A percentile compares a stretch with the other conserved stretches of the same genome.
Conservation (phyloP, 1,284 basidiomycete genomes). For the Violaceomyces palustris region DNA sequence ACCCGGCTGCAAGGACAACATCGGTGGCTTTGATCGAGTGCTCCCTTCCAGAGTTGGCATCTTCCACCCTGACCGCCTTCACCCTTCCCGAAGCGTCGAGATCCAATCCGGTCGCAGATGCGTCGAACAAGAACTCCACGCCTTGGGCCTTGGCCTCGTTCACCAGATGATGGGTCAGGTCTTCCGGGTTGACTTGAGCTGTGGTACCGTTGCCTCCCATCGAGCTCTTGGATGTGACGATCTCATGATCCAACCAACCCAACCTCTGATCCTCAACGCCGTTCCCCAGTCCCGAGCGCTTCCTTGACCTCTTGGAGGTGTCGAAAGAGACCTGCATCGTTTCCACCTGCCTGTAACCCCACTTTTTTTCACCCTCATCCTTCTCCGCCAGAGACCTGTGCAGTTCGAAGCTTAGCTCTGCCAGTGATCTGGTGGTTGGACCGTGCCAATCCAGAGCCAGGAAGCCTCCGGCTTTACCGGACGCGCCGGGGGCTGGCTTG, state of each 20-base stretch:
- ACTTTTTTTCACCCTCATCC: conserved; percentile 65
- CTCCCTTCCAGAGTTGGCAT: conserved; percentile 6
- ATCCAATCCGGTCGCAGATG: conserved; percentile 37
- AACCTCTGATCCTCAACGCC: too few relatives aligned
- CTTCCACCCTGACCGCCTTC: conserved; percentile 14
- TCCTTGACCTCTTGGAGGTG: conserved; percentile 24
- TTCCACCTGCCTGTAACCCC: conserved; percentile 74
- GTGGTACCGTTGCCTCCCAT: conserved; percentile 58
- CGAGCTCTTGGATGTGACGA: conserved; percentile 38
- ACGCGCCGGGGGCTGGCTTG: conserved; percentile 62
- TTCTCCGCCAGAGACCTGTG: conserved; percentile 72
- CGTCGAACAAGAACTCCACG: conserved; percentile 54
- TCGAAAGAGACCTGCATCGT: conserved; percentile 39
- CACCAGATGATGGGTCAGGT: conserved; percentile 73
- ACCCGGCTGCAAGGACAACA: conserved; percentile 67
- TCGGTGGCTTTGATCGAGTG: conserved; percentile 46
- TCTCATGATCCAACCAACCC: conserved; percentile 51
- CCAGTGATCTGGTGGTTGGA: conserved; percentile 57
- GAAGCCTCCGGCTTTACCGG: conserved; percentile 87
- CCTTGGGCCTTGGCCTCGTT: conserved; percentile 56
- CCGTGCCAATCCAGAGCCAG: conserved; percentile 72
- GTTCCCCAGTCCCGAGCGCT: too few relatives aligned
- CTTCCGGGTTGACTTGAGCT: conserved; percentile 74
- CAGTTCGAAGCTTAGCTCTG: conserved; percentile 70
- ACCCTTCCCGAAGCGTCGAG: conserved; percentile 16